phyloP scores from a whole-genome alignment of 441 rosid genomes.

The Gossypium schwendimanii region DNA sequence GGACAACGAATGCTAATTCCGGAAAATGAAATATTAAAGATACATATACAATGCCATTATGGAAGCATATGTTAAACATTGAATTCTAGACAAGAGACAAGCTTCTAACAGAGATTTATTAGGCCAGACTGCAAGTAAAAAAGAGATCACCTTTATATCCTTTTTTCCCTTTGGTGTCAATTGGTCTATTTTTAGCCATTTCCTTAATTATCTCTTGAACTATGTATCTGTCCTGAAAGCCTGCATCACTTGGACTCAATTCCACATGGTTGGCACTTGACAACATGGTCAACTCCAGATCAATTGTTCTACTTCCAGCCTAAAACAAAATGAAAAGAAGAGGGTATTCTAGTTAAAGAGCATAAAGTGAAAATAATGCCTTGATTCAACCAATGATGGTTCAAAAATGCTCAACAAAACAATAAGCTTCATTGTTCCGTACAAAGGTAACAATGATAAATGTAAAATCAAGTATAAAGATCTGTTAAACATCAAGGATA shows the following conservation, averaged over 20 bases:
- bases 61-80: background rate
- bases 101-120: background rate
- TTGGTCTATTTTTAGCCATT: conserved; percentile 90
- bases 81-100: background rate
- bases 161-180: conserved; percentile 73
- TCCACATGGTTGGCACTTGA: conserved; percentile 86
- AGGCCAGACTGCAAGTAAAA: background rate
- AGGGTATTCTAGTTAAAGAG: background rate
- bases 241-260: conserved; percentile 84
- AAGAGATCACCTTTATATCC: conserved; percentile 58
- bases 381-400: background rate
- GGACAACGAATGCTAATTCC: background rate
- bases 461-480: background rate
- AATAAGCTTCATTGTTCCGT: background rate
- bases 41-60: background rate
- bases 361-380: background rate
- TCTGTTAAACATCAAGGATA: background rate
- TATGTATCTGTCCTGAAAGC: conserved; percentile 88
- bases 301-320: conserved; percentile 85
- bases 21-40: background rate
- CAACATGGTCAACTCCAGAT: conserved; percentile 76
- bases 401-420: background rate
- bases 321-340: conserved; percentile 22
- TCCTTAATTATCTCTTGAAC: conserved; percentile 91
- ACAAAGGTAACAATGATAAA: background rate